Percentiles rank a stretch among this genome's conserved stretches.
Evolutionary conservation across 140 eudicot genomes (phyloP).

Genomic region (Anethum foeniculum): DNA sequence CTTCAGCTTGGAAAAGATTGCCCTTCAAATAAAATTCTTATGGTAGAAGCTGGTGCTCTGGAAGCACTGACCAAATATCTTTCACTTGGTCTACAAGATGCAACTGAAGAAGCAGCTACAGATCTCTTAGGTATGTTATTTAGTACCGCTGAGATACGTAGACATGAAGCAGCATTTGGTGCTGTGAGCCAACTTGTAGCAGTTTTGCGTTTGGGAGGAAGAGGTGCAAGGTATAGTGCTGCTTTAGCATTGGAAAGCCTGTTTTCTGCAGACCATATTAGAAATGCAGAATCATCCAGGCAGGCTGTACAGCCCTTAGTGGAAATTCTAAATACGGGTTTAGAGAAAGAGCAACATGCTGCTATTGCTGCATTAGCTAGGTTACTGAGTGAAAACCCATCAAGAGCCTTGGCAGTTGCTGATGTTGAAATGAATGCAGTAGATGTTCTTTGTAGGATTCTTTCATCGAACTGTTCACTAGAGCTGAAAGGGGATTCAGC

Average conservation of each 20-base stretch:
- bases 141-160: conserved; percentile 72
- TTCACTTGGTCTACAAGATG: conserved; percentile 87
- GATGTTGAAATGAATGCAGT: conserved; percentile 93
- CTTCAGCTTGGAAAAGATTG: conserved; percentile 78
- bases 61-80: conserved; percentile 92
- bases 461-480: conserved; percentile 72
- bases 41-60: conserved; percentile 93
- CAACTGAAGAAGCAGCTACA: conserved; percentile 92
- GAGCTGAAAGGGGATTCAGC: conserved; percentile 97
- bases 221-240: conserved; percentile 90
- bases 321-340: conserved; percentile 76
- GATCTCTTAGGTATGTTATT: conserved; percentile 77
- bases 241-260: conserved; percentile 88
- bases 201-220: conserved; percentile 85
- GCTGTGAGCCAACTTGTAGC: conserved; percentile 91
- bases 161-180: conserved; percentile 89
- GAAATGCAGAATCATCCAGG: conserved; percentile 85
- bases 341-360: conserved; percentile 96
- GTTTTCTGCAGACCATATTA: conserved; percentile 83
- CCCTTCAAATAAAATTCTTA: conserved; percentile 67
- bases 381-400: conserved; percentile 76
- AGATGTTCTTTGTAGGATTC: conserved; percentile 82
- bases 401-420: conserved; percentile 88
- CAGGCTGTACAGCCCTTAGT: conserved; percentile 96
- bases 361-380: conserved; percentile 91